A percentile compares a stretch with the other conserved stretches of the same genome.
These are phyloP conservation scores for Rhizopogon vesiculosus DNA, from an alignment of 768 basidiomycete genomes.

Conservation along the genomic window DNA sequence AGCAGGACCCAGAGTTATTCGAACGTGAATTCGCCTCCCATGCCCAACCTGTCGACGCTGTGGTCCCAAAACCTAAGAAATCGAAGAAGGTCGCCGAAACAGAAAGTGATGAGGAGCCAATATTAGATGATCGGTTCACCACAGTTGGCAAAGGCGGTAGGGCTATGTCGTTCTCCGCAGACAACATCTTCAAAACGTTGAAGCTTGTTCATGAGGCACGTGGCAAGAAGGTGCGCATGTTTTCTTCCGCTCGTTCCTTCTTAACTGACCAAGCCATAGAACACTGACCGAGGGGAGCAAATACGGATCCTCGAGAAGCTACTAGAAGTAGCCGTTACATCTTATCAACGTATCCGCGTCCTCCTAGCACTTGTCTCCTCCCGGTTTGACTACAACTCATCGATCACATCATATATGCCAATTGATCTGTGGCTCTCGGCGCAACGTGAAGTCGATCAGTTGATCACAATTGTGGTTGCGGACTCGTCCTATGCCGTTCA, in stretches of 20 bases:
- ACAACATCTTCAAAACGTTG: slow-evolving; percentile 88
- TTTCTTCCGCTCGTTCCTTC: not conserved
- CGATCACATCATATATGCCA: slow-evolving; percentile 83
- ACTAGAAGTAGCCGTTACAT: slow-evolving; percentile 76
- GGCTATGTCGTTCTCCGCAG: slow-evolving; percentile 73
- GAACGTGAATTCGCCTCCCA: slow-evolving; percentile 65
- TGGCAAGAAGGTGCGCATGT: slow-evolving; percentile 81
- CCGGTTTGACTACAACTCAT: slow-evolving; percentile 95
- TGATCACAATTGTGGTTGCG: slow-evolving; percentile 72
- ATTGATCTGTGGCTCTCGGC: slow-evolving; percentile 87
- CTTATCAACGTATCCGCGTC: slow-evolving; percentile 93
- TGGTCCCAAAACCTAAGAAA: slow-evolving; percentile 30
- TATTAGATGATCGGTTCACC: slow-evolving; percentile 65
- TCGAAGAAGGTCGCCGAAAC: slow-evolving; percentile 30
- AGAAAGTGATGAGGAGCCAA: slow-evolving; percentile 38
- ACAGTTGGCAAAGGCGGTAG: slow-evolving; percentile 92
- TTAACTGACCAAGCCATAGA: slow-evolving; percentile 43
- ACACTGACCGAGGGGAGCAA: slow-evolving; percentile 94
- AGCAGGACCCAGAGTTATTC: slow-evolving; percentile 85
- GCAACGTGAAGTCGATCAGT: slow-evolving; percentile 82
- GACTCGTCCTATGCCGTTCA: slow-evolving; percentile 81
- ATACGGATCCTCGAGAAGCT: slow-evolving; percentile 87
- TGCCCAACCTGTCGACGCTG: slow-evolving; percentile 41
- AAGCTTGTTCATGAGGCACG: slow-evolving; percentile 90
- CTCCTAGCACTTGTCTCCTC: slow-evolving; percentile 91